Evolutionary conservation across 306 rosid species (phyloP).

Genomic region (Hippophae tibetana): DNA sequence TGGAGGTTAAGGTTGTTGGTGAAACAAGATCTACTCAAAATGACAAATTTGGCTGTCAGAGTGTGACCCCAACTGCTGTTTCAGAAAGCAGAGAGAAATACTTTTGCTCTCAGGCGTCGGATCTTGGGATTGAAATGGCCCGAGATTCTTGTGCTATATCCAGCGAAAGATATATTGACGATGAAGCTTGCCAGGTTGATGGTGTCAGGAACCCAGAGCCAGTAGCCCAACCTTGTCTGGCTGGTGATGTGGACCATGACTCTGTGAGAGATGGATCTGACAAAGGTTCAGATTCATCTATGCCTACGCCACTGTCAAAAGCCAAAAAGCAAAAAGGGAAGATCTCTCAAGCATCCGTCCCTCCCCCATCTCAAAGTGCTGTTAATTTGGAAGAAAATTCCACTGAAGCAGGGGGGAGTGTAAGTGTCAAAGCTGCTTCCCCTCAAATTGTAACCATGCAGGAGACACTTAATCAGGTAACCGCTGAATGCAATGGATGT

Average conservation of each 20-base stretch:
- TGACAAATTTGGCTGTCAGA: conserved; percentile 45
- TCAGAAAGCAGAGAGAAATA: conserved; percentile 54
- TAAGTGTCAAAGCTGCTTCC: conserved; percentile 43
- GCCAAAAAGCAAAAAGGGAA: conserved; percentile 73
- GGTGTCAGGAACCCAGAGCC: conserved; percentile 34
- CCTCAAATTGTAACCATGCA: conserved; percentile 71
- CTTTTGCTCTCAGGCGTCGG: conserved; percentile 93
- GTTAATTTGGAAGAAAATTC: conserved; percentile 47
- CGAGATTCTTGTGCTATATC: conserved; percentile 65
- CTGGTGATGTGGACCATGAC: conserved; percentile 50
- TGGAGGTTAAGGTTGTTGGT: conserved; percentile 77
- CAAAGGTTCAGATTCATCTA: conserved; percentile 49
- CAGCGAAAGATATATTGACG: conserved; percentile 41
- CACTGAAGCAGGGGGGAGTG: conserved; percentile 50
- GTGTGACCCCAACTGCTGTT: conserved; percentile 39
- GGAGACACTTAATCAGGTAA: conserved; percentile 78
- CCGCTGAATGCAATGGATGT: neutral
- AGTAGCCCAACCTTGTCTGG: conserved; percentile 32
- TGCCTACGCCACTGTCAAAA: conserved; percentile 46
- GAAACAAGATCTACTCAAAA: conserved; percentile 56
- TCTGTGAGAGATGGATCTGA: conserved; percentile 47
- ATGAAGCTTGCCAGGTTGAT: conserved; percentile 41
- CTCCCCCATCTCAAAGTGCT: conserved; percentile 40
- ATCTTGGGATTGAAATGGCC: conserved; percentile 91
- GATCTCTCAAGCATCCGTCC: conserved; percentile 50